Evolutionary conservation across 768 basidiomycete species (phyloP).

Genomic region (Amylocystis lapponica): DNA sequence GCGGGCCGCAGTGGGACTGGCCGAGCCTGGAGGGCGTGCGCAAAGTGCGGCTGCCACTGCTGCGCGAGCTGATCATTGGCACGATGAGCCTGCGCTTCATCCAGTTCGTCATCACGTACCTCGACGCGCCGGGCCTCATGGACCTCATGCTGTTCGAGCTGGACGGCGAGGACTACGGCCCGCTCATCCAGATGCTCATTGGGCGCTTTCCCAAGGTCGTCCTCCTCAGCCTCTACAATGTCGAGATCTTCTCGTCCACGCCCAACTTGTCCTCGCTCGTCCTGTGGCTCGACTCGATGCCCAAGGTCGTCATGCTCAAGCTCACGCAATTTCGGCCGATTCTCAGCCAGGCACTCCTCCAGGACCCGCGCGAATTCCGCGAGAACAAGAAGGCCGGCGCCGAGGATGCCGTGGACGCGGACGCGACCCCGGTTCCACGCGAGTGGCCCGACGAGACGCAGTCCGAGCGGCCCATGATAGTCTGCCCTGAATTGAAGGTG

Average conservation of each 20-base stretch:
- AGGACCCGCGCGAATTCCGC: conserved; percentile 27
- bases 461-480: conserved; percentile 2
- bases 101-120: conserved; percentile 38
- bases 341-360: conserved; percentile 45
- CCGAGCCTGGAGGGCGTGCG: conserved; percentile 8
- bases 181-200: conserved; percentile 41
- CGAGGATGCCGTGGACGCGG: no score
- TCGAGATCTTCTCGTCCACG: conserved; percentile 30
- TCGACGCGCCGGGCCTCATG: conserved; percentile 52
- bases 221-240: conserved; percentile 45
- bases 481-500: conserved; percentile 41
- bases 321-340: conserved; percentile 18
- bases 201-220: conserved; percentile 46
- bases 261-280: conserved; percentile 29
- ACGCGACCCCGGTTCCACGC: no score
- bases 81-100: conserved; percentile 48
- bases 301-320: conserved; percentile 32
- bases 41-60: conserved; percentile 42
- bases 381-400: background rate
- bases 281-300: conserved; percentile 55
- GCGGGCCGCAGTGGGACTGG: conserved; percentile 32
- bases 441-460: background rate
- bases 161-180: conserved; percentile 43
- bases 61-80: conserved; percentile 52
- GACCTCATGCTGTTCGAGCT: conserved; percentile 56